These are phyloP conservation scores for Hanseniaspora taiwanica DNA, from an alignment of 805 yeast species.

Conservation along the genomic window DNA sequence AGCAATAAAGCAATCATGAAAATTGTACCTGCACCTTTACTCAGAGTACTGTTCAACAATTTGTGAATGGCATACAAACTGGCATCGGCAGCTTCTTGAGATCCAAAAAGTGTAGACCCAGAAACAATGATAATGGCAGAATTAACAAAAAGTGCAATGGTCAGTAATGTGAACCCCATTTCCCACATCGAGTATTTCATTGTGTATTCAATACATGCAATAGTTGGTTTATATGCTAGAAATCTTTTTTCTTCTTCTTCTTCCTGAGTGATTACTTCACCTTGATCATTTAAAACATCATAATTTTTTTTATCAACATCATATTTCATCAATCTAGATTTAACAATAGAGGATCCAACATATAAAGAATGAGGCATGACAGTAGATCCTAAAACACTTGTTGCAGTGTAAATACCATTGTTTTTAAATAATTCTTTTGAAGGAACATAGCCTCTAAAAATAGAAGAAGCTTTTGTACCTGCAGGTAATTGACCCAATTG, in stretches of 20 bases:
- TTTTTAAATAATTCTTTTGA: slow-evolving; percentile 34
- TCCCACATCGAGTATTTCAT: slow-evolving; percentile 62
- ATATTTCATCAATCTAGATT: slow-evolving; percentile 65
- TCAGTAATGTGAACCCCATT: slow-evolving; percentile 51
- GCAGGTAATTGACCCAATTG: slow-evolving; percentile 47
- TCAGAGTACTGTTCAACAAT: slow-evolving; percentile 43
- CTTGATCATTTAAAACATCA: not conserved
- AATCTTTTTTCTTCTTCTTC: slow-evolving; percentile 4
- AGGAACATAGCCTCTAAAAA: slow-evolving; percentile 62
- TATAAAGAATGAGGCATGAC: slow-evolving; percentile 89
- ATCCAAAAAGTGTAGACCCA: slow-evolving; percentile 61
- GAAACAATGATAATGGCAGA: slow-evolving; percentile 72
- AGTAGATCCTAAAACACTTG: slow-evolving; percentile 83
- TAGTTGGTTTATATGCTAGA: slow-evolving; percentile 47
- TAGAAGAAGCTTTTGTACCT: slow-evolving; percentile 29
- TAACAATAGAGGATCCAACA: slow-evolving; percentile 80
- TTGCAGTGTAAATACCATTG: slow-evolving; percentile 56
- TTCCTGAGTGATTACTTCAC: not conserved
- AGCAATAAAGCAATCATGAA: slow-evolving; percentile 76
- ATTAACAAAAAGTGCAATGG: slow-evolving; percentile 79
- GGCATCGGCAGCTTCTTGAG: slow-evolving; percentile 62
- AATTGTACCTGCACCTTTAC: slow-evolving; percentile 68
- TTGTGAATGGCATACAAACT: slow-evolving; percentile 69
- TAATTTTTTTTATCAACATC: slow-evolving; percentile 47
- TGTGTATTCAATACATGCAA: slow-evolving; percentile 56